phyloP scores from a whole-genome alignment of 1,284 basidiomycete species.

The Tilletia walkeri region DNA sequence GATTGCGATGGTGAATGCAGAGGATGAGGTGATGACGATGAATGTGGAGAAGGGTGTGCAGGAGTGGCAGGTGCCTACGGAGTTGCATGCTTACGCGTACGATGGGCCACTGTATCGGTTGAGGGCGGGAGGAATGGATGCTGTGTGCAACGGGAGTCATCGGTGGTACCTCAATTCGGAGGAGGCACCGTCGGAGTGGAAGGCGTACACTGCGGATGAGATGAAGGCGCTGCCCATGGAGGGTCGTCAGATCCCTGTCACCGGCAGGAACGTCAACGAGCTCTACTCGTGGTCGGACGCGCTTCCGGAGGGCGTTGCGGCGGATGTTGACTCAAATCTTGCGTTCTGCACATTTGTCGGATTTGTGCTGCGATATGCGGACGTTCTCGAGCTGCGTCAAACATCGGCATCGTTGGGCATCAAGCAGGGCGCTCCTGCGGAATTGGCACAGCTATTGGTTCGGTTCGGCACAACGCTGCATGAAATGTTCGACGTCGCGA shows the following conservation, averaged over 20 bases:
- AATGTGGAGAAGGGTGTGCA: slow-evolving; percentile 17
- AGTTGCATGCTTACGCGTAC: neutral
- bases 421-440: no score
- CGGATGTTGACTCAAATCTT: slow-evolving; percentile 8
- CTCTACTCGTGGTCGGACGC: slow-evolving; percentile 19
- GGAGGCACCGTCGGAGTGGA: neutral
- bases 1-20: neutral
- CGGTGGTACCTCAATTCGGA: slow-evolving; percentile 23
- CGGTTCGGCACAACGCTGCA: no score
- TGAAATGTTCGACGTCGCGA: no score
- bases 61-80: slow-evolving; percentile 21
- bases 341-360: slow-evolving; percentile 25
- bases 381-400: no score
- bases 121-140: slow-evolving; percentile 18
- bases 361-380: slow-evolving; percentile 21
- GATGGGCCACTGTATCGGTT: slow-evolving; percentile 21
- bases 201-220: neutral
- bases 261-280: slow-evolving; percentile 21
- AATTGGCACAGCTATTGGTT: no score
- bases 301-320: neutral
- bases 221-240: neutral
- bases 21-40: slow-evolving; percentile 26
- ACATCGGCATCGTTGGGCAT: no score
- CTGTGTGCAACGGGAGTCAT: slow-evolving; percentile 19
- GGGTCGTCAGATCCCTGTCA: slow-evolving; percentile 15